phyloP scores from a whole-genome alignment of 2,329 filamentous ascomycete species.

The Apiospora aurea region DNA sequence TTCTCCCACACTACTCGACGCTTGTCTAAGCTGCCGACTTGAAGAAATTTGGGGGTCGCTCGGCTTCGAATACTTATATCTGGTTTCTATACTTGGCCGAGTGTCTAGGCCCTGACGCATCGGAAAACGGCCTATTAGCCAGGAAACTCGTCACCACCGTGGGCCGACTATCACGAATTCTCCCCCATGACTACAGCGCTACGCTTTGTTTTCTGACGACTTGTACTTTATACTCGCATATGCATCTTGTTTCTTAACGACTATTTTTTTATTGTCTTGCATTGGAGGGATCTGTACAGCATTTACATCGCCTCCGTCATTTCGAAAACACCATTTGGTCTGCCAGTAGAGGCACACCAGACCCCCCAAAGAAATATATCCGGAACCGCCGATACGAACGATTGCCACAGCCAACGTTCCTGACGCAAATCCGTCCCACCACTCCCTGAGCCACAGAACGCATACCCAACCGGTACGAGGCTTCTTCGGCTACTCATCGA shows the following conservation, averaged over 20 bases:
- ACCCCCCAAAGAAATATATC: not conserved
- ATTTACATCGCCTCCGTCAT: constrained; percentile 14
- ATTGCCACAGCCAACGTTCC: constrained; percentile 13
- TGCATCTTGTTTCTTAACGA: constrained; percentile 9
- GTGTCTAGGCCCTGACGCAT: not conserved
- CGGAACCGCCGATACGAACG: constrained; percentile 20
- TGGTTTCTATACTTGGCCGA: constrained; percentile 11
- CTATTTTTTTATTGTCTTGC: constrained; percentile 7
- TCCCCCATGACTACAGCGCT: constrained; percentile 9
- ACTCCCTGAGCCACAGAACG: not conserved
- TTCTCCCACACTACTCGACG: not conserved
- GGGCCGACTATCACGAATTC: constrained; percentile 13
- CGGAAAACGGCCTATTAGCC: constrained; percentile 1
- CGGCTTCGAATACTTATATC: constrained; percentile 8
- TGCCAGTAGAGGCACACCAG: constrained; percentile 2
- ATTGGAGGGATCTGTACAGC: constrained; percentile 14
- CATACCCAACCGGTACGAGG: constrained; percentile 8
- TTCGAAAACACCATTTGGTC: not conserved
- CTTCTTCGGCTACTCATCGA: not conserved
- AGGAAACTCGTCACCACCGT: constrained; percentile 2
- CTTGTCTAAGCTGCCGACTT: not conserved
- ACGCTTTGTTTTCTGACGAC: constrained; percentile 13
- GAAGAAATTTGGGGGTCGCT: constrained; percentile 1
- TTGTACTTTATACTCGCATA: constrained; percentile 13
- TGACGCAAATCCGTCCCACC: not conserved